A percentile compares a stretch with the other conserved stretches of the same genome.
These are phyloP conservation scores for Herpotrichia juniperi DNA, from an alignment of 2,329 filamentous ascomycete species.

Conservation along the genomic window DNA sequence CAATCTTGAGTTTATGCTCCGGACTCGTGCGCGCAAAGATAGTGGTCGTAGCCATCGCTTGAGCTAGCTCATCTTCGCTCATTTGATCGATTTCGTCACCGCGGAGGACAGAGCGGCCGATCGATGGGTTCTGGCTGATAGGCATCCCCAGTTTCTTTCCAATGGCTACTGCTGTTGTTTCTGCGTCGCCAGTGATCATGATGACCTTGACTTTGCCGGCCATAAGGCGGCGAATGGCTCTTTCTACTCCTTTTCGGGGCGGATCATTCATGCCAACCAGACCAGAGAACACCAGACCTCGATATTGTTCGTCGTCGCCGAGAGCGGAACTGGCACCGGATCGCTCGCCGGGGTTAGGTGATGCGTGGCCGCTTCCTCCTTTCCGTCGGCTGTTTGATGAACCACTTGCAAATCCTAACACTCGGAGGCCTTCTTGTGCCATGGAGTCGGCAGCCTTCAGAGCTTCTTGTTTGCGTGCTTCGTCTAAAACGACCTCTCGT, in stretches of 20 bases:
- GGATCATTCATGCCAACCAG: constrained; percentile 98
- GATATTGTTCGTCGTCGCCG: constrained; percentile 76
- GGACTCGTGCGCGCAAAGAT: constrained; percentile 97
- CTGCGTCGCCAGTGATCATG: constrained; percentile 98
- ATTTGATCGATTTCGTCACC: constrained; percentile 94
- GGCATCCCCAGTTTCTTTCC: constrained; percentile 95
- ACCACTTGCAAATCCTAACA: constrained; percentile 92
- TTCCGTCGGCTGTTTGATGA: constrained; percentile 50
- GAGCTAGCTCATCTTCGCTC: constrained; percentile 81
- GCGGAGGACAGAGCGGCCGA: constrained; percentile 74
- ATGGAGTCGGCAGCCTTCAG: constrained; percentile 81
- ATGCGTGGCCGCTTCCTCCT: constrained; percentile 37
- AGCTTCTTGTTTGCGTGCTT: constrained; percentile 74
- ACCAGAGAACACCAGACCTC: constrained; percentile 85
- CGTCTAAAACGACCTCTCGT: constrained; percentile 83
- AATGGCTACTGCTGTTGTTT: constrained; percentile 93
- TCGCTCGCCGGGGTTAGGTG: constrained; percentile 27
- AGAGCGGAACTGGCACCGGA: constrained; percentile 24
- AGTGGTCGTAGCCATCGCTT: constrained; percentile 84
- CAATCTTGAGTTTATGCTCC: constrained; percentile 98
- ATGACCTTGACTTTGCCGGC: constrained; percentile 95
- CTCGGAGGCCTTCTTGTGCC: constrained; percentile 86
- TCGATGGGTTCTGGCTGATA: constrained; percentile 65
- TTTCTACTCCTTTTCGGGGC: constrained; percentile 85
- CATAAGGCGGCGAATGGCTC: constrained; percentile 88